Base-by-base conservation (phyloP, 495 filamentous ascomycete genomes). In the Cudoniella acicularis region DNA sequence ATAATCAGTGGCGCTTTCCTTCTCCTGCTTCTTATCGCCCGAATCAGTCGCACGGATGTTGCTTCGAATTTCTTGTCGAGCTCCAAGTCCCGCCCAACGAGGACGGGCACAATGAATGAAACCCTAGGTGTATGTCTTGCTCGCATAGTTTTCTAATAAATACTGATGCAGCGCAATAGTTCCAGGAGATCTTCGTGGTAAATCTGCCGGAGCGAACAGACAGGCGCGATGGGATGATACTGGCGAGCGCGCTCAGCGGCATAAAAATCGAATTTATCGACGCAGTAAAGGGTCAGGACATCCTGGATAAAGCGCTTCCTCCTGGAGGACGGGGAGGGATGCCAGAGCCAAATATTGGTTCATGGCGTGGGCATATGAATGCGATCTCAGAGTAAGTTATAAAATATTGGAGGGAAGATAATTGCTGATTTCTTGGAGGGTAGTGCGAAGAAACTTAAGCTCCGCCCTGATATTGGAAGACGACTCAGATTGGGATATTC, bases 401-500 rank as follows among this genome's bases (percentile, higher is more conserved):
- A n/a, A 36, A 36, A 36, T 36, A 36, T 36, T 36, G 30, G n/a
- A n/a, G n/a, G n/a, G n/a, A n/a, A n/a, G n/a, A n/a, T n/a, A n/a
- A n/a, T n/a, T n/a, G n/a, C n/a, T n/a, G n/a, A n/a, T n/a, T n/a
- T n/a, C n/a, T n/a, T n/a, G n/a, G n/a, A 74, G 70, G 25, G 67
- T 76, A 6, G 66, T 79, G 26, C 67, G 74, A 41, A 72, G 73
- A n/a, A 68, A 73, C 42, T 64, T 75, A 24, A 63, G 68, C 26
- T 65, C 71, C n/a, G 77, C 73, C 2, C 67, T 79, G 13, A 70
- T 78, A 20, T 67, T 79, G 54, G 76, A 79, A 66, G 76, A 77
- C 60, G 76, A 78, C 52, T 69, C 73, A 51, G 77, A 79, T 57
- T 78, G 73, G 73, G 77, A 78, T 58, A 69, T 76, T 36, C 70